Percentiles rank a stretch among this genome's conserved stretches.
Evolutionary conservation across 1,284 basidiomycete species (phyloP).

Genomic region (Ceratobasidium papillatum): DNA sequence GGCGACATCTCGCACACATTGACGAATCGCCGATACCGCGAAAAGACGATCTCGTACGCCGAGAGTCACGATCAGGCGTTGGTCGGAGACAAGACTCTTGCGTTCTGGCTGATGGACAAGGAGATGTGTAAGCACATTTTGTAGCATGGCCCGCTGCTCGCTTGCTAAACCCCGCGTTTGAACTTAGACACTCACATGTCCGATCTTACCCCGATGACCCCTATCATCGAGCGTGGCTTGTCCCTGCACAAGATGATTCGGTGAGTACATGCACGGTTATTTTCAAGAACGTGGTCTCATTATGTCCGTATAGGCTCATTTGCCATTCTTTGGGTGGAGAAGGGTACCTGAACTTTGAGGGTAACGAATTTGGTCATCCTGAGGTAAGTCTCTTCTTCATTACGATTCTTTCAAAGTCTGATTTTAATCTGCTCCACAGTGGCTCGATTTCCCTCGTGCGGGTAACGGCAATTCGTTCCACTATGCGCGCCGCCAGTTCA

Average conservation of each 20-base stretch:
- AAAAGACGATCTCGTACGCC: slow-evolving; percentile 94
- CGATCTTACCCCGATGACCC: slow-evolving; percentile 84
- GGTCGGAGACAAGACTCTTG: slow-evolving; percentile 97
- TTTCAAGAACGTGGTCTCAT: slow-evolving; percentile 18
- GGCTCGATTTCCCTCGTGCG: slow-evolving; percentile 98
- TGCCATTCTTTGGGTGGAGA: slow-evolving; percentile 95
- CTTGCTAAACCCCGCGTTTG: background rate
- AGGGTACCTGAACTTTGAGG: slow-evolving; percentile 97
- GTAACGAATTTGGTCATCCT: slow-evolving; percentile 97
- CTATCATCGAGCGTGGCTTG: slow-evolving; percentile 87
- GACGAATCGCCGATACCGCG: slow-evolving; percentile 87
- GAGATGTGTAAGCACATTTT: slow-evolving; percentile 84
- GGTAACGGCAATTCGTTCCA: slow-evolving; percentile 97
- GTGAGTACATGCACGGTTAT: slow-evolving; percentile 56
- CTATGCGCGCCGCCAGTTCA: slow-evolving; percentile 95
- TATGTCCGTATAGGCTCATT: slow-evolving; percentile 68
- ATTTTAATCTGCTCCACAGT: slow-evolving; percentile 58
- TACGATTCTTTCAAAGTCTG: slow-evolving; percentile 13
- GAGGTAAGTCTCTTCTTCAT: slow-evolving; percentile 63
- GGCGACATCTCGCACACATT: slow-evolving; percentile 88
- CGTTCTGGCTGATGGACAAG: slow-evolving; percentile 99
- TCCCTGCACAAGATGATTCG: slow-evolving; percentile 98
- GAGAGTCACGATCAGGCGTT: slow-evolving; percentile 98
- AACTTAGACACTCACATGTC: slow-evolving; percentile 91
- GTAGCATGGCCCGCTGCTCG: slow-evolving; percentile 27